A percentile compares a stretch with the other conserved stretches of the same genome.
Evolutionary conservation across 495 filamentous ascomycete genomes (phyloP).

Genomic region (Pyrenula massariospora): DNA sequence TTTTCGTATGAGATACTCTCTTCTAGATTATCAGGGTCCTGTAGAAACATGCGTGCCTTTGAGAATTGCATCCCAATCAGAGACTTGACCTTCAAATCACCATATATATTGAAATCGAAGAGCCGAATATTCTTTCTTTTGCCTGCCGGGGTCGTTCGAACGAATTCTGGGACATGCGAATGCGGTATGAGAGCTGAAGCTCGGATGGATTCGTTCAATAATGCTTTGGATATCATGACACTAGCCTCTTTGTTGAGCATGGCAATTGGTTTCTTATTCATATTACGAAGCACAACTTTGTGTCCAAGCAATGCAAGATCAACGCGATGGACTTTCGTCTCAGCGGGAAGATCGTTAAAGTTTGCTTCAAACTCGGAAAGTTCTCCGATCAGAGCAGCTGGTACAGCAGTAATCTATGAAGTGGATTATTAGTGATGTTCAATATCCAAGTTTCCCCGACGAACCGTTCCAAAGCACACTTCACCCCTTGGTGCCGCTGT

Average conservation of each 20-base stretch:
- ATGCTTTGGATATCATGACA: neutral
- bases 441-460: neutral
- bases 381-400: neutral
- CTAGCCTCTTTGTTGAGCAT: neutral
- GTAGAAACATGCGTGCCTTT: neutral
- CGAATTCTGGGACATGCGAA: neutral
- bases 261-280: neutral
- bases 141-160: neutral
- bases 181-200: neutral
- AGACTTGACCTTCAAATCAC: neutral
- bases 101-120: neutral
- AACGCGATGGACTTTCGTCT: neutral
- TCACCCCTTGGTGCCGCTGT: neutral
- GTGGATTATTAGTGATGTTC: neutral
- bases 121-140: neutral
- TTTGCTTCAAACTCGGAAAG: neutral
- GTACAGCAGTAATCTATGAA: neutral
- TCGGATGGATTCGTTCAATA: neutral
- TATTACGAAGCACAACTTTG: neutral
- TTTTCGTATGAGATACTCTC: neutral
- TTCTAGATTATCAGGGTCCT: neutral
- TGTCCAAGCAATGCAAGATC: neutral
- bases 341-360: neutral
- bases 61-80: neutral
- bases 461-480: neutral